Evolutionary conservation across 164 flowering plant species (phyloP).

Genomic region (Magnolia kwangsiensis): DNA sequence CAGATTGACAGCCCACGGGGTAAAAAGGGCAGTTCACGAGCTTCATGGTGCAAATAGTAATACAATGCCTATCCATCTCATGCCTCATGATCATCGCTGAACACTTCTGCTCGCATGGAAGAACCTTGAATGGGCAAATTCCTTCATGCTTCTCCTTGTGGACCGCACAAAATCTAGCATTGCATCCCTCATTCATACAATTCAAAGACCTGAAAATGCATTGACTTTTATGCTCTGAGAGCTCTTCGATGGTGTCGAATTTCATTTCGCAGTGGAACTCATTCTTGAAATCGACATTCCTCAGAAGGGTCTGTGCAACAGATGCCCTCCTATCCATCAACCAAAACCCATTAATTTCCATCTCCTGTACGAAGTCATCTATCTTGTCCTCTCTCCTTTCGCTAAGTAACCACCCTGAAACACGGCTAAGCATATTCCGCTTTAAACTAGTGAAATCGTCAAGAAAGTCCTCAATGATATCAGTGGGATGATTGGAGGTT

Average conservation of each 20-base stretch:
- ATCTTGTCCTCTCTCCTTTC: slow-evolving; percentile 84
- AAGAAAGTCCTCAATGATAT: slow-evolving; percentile 57
- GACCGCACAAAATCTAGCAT: slow-evolving; percentile 46
- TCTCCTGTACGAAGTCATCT: slow-evolving; percentile 82
- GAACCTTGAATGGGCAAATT: slow-evolving; percentile 64
- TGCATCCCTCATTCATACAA: slow-evolving; percentile 64
- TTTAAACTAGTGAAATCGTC: slow-evolving; percentile 68
- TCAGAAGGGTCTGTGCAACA: slow-evolving; percentile 55
- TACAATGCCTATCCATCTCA: slow-evolving; percentile 92
- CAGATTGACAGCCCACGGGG: slow-evolving; percentile 59
- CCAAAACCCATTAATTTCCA: slow-evolving; percentile 85
- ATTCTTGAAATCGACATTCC: slow-evolving; percentile 65
- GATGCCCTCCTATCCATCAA: slow-evolving; percentile 50
- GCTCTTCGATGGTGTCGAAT: slow-evolving; percentile 43
- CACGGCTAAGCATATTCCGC: slow-evolving; percentile 62
- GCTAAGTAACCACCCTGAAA: slow-evolving; percentile 82
- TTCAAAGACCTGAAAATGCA: slow-evolving; percentile 56
- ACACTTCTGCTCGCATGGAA: slow-evolving; percentile 83
- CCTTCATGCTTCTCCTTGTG: slow-evolving; percentile 60
- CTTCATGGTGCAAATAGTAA: slow-evolving; percentile 90
- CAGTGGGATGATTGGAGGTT: slow-evolving; percentile 55
- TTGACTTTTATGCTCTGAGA: slow-evolving; percentile 35
- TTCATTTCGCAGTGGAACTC: slow-evolving; percentile 53
- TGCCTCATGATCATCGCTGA: slow-evolving; percentile 57
- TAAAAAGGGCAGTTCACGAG: slow-evolving; percentile 76